Conservation (phyloP, 208 protist species). For the Wallacemonas sp. region DNA sequence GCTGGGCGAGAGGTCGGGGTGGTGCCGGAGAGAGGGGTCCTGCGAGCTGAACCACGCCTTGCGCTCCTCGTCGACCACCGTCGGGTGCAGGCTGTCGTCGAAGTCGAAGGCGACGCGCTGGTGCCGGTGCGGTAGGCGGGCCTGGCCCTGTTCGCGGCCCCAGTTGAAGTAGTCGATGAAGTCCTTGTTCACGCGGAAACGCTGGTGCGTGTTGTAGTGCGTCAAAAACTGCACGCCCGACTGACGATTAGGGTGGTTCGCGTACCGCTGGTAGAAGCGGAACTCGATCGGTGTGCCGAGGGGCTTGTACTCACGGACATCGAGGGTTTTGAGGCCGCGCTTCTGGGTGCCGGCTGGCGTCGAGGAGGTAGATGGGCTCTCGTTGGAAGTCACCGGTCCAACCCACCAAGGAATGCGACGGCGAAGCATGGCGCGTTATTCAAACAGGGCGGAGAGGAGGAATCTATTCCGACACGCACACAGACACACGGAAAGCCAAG, state of each 20-base stretch:
- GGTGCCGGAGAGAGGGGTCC: constrained; percentile 59
- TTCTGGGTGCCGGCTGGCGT: constrained; percentile 16
- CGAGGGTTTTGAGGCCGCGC: constrained; percentile 81
- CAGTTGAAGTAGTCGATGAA: constrained; percentile 94
- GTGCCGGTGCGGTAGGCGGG: constrained; percentile 86
- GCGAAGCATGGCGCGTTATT: constrained; percentile 32
- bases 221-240: constrained; percentile 91
- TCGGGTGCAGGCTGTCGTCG: constrained; percentile 81
- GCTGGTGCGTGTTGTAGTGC: constrained; percentile 90
- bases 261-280: constrained; percentile 92
- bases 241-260: constrained; percentile 88
- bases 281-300: constrained; percentile 89
- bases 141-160: constrained; percentile 90
- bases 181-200: constrained; percentile 87
- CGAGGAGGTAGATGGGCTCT: constrained; percentile 10
- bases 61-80: constrained; percentile 31
- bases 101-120: constrained; percentile 93
- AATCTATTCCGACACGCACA: neutral
- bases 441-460: constrained; percentile 4
- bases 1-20: constrained; percentile 56
- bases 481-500: neutral
- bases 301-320: constrained; percentile 84
- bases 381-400: no score
- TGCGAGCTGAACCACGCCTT: constrained; percentile 66
- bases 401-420: constrained; percentile 31